Conservation (phyloP, 345 rosid genomes). For the Eucalyptus curtisii region DNA sequence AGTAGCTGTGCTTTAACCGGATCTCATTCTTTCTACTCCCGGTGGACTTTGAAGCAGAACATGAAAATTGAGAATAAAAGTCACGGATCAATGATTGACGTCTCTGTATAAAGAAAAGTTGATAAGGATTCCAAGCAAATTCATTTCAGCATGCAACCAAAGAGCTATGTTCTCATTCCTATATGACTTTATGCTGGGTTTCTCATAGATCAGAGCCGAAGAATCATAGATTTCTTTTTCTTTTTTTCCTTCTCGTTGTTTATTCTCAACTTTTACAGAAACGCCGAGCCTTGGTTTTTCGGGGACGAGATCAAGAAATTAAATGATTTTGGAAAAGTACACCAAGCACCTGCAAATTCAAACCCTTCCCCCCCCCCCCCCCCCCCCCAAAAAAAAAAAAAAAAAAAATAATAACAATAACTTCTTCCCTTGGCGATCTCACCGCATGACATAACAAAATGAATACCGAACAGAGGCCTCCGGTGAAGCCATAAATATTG, state of each 20-base stretch:
- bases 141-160: not conserved
- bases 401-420: not conserved
- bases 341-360: not conserved
- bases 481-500: not conserved
- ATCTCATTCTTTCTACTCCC: not conserved
- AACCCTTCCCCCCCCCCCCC: too few relatives aligned
- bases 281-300: not conserved
- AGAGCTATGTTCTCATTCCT: not conserved
- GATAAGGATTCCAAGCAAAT: not conserved
- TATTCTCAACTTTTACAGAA: not conserved
- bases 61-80: not conserved
- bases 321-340: not conserved
- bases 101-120: not conserved
- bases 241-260: not conserved
- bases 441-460: not conserved
- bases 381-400: too few relatives aligned
- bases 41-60: not conserved
- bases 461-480: not conserved
- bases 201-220: not conserved
- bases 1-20: not conserved
- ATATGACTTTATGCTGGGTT: not conserved
- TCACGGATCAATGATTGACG: not conserved
- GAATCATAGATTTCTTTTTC: not conserved
- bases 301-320: not conserved
- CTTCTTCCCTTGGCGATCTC: not conserved